These are phyloP conservation scores for Leptomonas pyrrhocoris DNA, from an alignment of 208 protist genomes.

Conservation along the genomic window DNA sequence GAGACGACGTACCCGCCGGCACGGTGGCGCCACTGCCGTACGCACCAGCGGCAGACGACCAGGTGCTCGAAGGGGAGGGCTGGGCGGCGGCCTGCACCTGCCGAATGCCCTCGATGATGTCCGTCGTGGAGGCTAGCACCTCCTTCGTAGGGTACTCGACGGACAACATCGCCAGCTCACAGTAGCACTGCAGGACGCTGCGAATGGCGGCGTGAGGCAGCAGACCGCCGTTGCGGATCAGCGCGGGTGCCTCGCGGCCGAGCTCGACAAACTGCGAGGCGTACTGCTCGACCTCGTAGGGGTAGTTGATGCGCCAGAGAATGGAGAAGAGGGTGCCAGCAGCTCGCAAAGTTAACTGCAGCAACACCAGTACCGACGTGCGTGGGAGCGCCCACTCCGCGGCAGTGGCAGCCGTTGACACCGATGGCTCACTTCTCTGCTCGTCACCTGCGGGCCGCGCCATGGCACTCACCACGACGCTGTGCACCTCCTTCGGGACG, in stretches of 20 bases:
- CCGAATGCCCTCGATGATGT: constrained; percentile 57
- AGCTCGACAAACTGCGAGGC: constrained; percentile 33
- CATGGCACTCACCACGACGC: constrained; percentile 21
- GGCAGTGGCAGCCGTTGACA: constrained; percentile 12
- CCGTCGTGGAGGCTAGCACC: constrained; percentile 49
- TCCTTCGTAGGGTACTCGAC: constrained; percentile 29
- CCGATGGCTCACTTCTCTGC: constrained; percentile 3
- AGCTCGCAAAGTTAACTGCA: constrained; percentile 55
- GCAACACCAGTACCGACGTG: constrained; percentile 40
- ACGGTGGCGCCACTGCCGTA: constrained; percentile 1
- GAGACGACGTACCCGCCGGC: constrained; percentile 8
- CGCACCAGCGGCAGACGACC: not conserved
- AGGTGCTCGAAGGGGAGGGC: not conserved
- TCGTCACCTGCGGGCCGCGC: not conserved
- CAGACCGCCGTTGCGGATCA: constrained; percentile 45
- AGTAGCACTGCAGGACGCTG: constrained; percentile 78
- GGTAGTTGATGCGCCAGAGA: constrained; percentile 79
- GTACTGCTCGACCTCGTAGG: constrained; percentile 64
- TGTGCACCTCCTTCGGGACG: constrained; percentile 66
- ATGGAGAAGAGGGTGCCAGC: constrained; percentile 63
- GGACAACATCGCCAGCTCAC: constrained; percentile 58
- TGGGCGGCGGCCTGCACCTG: constrained; percentile 48
- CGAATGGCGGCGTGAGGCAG: constrained; percentile 80
- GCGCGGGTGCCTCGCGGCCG: constrained; percentile 36
- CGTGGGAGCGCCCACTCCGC: constrained; percentile 37